Conservation (phyloP, 805 yeast species). For the Hanseniaspora meyeri region DNA sequence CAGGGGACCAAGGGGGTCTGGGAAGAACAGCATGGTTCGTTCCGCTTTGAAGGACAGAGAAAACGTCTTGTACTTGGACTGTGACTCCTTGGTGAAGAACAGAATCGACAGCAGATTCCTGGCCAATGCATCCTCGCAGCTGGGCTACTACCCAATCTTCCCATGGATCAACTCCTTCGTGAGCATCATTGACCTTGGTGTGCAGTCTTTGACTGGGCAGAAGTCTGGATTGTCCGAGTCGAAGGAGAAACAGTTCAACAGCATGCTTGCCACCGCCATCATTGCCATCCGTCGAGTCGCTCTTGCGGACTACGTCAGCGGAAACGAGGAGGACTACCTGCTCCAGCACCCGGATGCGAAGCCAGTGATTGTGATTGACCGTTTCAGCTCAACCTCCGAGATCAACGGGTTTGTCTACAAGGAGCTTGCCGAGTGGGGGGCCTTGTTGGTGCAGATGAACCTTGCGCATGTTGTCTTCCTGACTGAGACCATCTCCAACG, state of each 20-base stretch:
- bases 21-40: conserved; percentile 69
- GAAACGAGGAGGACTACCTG: conserved; percentile 68
- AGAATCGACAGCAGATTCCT: conserved; percentile 62
- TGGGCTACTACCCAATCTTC: conserved; percentile 89
- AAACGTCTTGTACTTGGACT: conserved; percentile 60
- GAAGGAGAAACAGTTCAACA: conserved; percentile 67
- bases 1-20: conserved; percentile 92
- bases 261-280: conserved; percentile 59
- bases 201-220: conserved; percentile 87
- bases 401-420: conserved; percentile 55
- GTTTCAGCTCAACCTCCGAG: conserved; percentile 50
- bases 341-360: conserved; percentile 76
- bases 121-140: conserved; percentile 52
- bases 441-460: conserved; percentile 59
- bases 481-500: conserved; percentile 72
- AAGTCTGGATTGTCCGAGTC: conserved; percentile 80
- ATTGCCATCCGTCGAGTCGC: conserved; percentile 63
- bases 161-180: conserved; percentile 81
- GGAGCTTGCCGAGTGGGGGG: conserved; percentile 81
- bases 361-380: conserved; percentile 75
- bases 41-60: conserved; percentile 49
- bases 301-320: conserved; percentile 33
- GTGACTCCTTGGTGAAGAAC: conserved; percentile 61
- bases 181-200: conserved; percentile 66
- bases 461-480: conserved; percentile 81